Evolutionary conservation across 345 rosid species (phyloP).

Genomic region (Raphanus raphanistrum): DNA sequence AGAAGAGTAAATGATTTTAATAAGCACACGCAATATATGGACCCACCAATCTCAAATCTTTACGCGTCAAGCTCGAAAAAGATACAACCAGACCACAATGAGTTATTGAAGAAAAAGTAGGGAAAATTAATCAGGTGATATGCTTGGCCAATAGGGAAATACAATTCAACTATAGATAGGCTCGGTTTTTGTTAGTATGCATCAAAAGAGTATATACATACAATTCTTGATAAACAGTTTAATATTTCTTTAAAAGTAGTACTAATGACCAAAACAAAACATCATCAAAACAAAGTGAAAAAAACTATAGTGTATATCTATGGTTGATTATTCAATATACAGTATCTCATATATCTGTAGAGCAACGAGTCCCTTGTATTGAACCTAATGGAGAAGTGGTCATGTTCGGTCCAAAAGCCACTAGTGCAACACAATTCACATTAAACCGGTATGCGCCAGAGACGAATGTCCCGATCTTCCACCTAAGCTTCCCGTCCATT

Average conservation of each 20-base stretch:
- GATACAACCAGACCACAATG: neutral
- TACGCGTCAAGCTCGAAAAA: slow-evolving; percentile 16
- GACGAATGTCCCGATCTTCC: slow-evolving; percentile 92
- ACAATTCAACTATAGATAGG: slow-evolving; percentile 1
- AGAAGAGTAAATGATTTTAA: slow-evolving; percentile 1
- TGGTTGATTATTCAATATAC: slow-evolving; percentile 1
- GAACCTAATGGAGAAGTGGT: slow-evolving; percentile 52
- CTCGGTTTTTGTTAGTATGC: slow-evolving; percentile 18
- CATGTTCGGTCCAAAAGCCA: slow-evolving; percentile 54
- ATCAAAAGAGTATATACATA: neutral
- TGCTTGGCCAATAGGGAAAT: slow-evolving; percentile 13
- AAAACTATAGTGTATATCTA: slow-evolving; percentile 12
- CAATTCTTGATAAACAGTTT: slow-evolving; percentile 14
- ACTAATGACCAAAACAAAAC: slow-evolving; percentile 13
- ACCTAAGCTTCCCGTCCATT: slow-evolving; percentile 65
- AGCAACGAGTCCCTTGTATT: slow-evolving; percentile 66
- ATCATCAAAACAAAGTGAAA: slow-evolving; percentile 15
- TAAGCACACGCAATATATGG: slow-evolving; percentile 25
- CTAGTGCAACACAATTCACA: slow-evolving; percentile 61
- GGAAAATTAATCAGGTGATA: slow-evolving; percentile 10
- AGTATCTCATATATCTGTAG: slow-evolving; percentile 52
- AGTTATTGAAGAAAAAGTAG: slow-evolving; percentile 8
- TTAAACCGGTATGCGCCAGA: slow-evolving; percentile 65
- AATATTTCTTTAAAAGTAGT: slow-evolving; percentile 23
- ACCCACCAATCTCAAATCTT: slow-evolving; percentile 17